Conservation (phyloP, 2,329 filamentous ascomycete species). For the Nothophaeocryptopus gaeumannii region DNA sequence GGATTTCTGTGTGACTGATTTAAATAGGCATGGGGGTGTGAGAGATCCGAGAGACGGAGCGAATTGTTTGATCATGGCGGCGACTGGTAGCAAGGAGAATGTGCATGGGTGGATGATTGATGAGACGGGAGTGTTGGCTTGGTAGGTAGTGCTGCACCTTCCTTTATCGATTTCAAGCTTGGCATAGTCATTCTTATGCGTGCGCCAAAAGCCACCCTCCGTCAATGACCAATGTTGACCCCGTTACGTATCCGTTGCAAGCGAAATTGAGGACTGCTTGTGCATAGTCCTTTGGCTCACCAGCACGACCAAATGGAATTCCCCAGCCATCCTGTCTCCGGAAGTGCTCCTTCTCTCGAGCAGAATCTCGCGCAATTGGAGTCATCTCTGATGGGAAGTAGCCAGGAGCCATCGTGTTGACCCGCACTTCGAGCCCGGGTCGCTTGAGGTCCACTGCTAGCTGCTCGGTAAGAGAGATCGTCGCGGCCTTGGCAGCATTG, state of each 20-base stretch:
- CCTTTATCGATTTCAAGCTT: no score
- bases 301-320: constrained; percentile 41
- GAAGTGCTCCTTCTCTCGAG: constrained; percentile 50
- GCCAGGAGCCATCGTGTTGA: constrained; percentile 58
- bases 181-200: constrained; percentile 23
- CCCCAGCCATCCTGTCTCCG: constrained; percentile 28
- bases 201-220: constrained; percentile 55
- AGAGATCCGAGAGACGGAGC: no score
- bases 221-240: constrained; percentile 60
- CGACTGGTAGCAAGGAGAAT: no score
- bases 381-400: constrained; percentile 60
- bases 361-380: constrained; percentile 47
- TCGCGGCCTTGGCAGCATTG: constrained; percentile 50
- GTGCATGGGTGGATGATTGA: no score
- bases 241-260: constrained; percentile 62
- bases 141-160: no score
- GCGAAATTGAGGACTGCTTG: constrained; percentile 54
- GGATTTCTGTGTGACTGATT: no score
- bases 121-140: no score
- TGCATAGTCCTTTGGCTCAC: constrained; percentile 45
- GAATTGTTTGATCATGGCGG: no score
- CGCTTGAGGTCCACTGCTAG: constrained; percentile 53
- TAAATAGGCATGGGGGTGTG: no score
- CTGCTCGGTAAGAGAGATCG: constrained; percentile 56
- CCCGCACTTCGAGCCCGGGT: constrained; percentile 50